Evolutionary conservation across 2,329 filamentous ascomycete species (phyloP), one percentile per base, ranked within the genome.

Genomic region (Zalaria sp.): DNA sequence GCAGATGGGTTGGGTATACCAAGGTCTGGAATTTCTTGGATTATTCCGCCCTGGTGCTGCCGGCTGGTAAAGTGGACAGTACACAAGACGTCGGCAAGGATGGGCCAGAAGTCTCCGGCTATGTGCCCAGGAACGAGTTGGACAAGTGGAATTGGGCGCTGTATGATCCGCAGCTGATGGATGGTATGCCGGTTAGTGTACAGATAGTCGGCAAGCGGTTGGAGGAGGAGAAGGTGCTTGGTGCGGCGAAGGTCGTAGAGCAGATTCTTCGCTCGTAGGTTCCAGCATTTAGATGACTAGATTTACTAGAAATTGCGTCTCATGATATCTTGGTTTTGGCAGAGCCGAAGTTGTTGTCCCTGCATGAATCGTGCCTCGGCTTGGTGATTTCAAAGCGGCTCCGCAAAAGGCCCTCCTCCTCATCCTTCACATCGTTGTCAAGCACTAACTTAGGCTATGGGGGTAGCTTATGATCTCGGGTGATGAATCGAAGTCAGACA

Each of bases 141-240:
- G 72, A 76, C 48, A 57, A 61, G 38, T 72, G 67, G 67, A 75
- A 76, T 49, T 66, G 62, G 57, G 53, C 53, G 4, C 46, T 70
- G 8, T 94, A 93, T 57, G 75, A 93, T 56, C 77, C 83, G 0
- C 64, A 68, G n/a, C 75, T 74, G 38, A 94, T 93, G 86, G 79
- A 86, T 40, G 86, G 85, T 0, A 65, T 94, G 31, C 86, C 86
- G 0, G 81, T 91, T 1, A 85, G 76, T 0, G 77, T 94, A 5
- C 85, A 93, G 61, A 69, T 93, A 27, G 77, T 93, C 0, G 84
- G 84, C 1, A 70, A 79, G 38, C 69, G 83, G 25, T 64, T 89
- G 51, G 79, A 89, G 55, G 86, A 93, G 57, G 85, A 93, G 62
- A 89, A 87, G 64, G 83, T 91, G 0, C 62, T 93, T 35, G 75